A percentile compares a stretch with the other conserved stretches of the same genome.
These are phyloP conservation scores for Wallacemonas sp. DNA, from an alignment of 208 protist species.

Conservation along the genomic window DNA sequence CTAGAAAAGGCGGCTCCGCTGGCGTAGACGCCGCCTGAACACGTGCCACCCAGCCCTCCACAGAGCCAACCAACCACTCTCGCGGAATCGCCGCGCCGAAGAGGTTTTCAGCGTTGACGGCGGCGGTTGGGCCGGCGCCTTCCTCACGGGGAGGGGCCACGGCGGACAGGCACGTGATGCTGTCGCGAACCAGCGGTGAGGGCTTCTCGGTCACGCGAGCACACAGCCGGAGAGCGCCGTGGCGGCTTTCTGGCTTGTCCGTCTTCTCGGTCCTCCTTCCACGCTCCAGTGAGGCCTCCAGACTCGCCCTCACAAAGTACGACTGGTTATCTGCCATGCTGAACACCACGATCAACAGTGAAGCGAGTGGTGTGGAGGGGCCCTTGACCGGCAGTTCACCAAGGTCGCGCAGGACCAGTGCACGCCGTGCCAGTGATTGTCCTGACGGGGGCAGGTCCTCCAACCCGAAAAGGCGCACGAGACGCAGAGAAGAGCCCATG, in stretches of 20 bases:
- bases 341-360: constrained; percentile 55
- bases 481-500: constrained; percentile 74
- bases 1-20: not conserved
- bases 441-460: constrained; percentile 32
- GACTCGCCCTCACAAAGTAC: constrained; percentile 30
- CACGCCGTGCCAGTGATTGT: constrained; percentile 12
- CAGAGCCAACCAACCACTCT: constrained; percentile 59
- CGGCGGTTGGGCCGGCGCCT: not conserved
- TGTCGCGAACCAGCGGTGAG: constrained; percentile 41
- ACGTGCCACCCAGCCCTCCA: constrained; percentile 54
- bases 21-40: not conserved
- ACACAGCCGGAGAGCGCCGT: constrained; percentile 14
- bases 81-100: constrained; percentile 46
- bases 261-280: not conserved
- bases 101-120: constrained; percentile 20
- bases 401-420: constrained; percentile 16
- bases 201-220: constrained; percentile 20
- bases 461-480: constrained; percentile 74
- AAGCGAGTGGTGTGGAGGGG: constrained; percentile 27
- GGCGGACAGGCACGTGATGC: constrained; percentile 44
- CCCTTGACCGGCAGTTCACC: constrained; percentile 9
- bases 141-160: not conserved
- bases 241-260: not conserved
- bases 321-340: constrained; percentile 44
- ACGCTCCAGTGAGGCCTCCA: constrained; percentile 16